Base-by-base conservation (phyloP, 805 yeast genomes). In the Candida ipomoeae region DNA sequence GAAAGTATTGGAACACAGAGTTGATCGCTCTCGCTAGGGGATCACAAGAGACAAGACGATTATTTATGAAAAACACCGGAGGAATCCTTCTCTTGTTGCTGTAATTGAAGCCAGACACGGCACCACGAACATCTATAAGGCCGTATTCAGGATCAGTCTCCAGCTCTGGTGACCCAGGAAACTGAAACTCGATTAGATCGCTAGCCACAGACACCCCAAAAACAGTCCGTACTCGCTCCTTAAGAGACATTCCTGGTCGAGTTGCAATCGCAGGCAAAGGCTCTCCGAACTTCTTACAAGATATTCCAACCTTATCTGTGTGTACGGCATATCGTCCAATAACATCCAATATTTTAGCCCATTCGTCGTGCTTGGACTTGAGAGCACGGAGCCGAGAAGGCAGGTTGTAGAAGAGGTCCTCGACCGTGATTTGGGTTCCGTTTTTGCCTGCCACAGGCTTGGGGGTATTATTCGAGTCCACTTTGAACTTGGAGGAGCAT, bases 361-460 rank as follows among this genome's bases (percentile, higher is more conserved):
- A 86, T 61, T 94, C 98, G 13, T 90, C 97, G 55, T 75, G 75
- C 10, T 83, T 73, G 0, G 87, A 77, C 49, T 76, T 75, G 44
- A 91, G 68, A 0, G 96, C 79, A 49, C 84, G 71, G 31, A 85
- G 67, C 44, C 99, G 74, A 0, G 96, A 80, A 0, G 96, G 94
- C 29, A 86, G 81, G 62, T 92, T 94, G 70, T 84, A 94, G 61
- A 94, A 94, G 49, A 94, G 70, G 64, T 94, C 96, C 64, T 90
- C 96, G 6, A 90, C 96, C 0, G 79, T 66, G 29, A 94, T 80
- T 53, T 84, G 89, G 0, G 99, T 94, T 0, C 99, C 99, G 43
- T 75, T 78, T 53, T 80, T 84, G 0, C 98, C 97, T 0, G 99
- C 99, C 1, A 81, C 75, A 0, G 96, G 89, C 54, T 76, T 77